Evolutionary conservation across 202 grass and related monocot genomes (phyloP).

Genomic region (Schoenoplectus tabernaemontani): DNA sequence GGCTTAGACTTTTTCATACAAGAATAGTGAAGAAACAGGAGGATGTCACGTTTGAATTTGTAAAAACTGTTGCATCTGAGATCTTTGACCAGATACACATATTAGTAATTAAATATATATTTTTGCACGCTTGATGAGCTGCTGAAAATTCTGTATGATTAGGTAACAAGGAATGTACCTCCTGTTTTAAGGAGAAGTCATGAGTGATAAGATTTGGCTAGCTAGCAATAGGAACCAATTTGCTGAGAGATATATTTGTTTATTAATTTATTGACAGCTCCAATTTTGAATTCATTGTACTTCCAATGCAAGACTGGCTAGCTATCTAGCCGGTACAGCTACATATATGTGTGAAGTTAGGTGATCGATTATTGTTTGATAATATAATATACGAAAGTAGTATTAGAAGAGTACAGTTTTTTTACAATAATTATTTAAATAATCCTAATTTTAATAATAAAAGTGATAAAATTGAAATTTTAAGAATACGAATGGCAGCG

Average conservation of each 20-base stretch:
- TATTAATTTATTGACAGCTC: not conserved
- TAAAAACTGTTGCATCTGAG: not conserved
- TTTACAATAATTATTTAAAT: no score
- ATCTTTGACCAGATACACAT: not conserved
- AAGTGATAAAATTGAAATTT: no score
- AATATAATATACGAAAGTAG: not conserved
- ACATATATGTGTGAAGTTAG: not conserved
- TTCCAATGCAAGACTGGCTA: not conserved
- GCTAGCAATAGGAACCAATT: not conserved
- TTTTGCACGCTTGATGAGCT: not conserved
- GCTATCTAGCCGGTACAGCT: not conserved
- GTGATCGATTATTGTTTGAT: not conserved
- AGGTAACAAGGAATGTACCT: not conserved
- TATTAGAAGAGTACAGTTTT: no score
- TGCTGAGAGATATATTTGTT: not conserved
- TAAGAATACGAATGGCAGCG: no score
- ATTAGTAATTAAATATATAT: not conserved
- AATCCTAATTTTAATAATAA: no score
- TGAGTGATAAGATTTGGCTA: conserved; percentile 6
- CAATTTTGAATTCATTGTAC: not conserved
- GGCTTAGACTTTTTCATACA: not conserved
- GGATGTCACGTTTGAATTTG: not conserved
- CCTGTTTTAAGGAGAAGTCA: conserved; percentile 18
- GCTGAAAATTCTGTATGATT: not conserved
- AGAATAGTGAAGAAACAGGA: conserved; percentile 2